These are phyloP conservation scores for Solanum aculeatissimum DNA, from an alignment of 305 asterid genomes.

Conservation along the genomic window DNA sequence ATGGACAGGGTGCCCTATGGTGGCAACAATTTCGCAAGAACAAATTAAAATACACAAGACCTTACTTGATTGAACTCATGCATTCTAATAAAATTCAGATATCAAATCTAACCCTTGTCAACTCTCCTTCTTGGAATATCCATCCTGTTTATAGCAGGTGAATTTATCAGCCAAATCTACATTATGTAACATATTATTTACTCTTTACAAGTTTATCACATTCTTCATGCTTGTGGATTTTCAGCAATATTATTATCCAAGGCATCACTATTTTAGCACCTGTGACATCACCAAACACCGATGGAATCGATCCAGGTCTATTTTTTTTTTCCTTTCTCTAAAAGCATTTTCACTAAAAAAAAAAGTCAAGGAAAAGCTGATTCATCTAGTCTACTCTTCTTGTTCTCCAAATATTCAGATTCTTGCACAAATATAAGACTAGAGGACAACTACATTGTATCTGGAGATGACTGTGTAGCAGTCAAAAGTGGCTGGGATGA, in stretches of 20 bases:
- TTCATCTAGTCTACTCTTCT: not conserved
- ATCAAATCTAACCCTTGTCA: slow-evolving; percentile 56
- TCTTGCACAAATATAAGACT: slow-evolving; percentile 84
- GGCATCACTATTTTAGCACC: slow-evolving; percentile 86
- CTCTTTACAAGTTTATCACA: not conserved
- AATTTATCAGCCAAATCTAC: not conserved
- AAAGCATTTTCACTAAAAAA: not conserved
- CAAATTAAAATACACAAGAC: slow-evolving; percentile 77
- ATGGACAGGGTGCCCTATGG: slow-evolving; percentile 84
- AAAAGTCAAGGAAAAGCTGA: not conserved
- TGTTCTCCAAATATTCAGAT: slow-evolving; percentile 20
- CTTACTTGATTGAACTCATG: slow-evolving; percentile 80
- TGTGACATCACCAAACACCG: slow-evolving; percentile 80
- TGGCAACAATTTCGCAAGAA: slow-evolving; percentile 83
- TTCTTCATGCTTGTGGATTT: not conserved
- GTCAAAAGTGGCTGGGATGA: slow-evolving; percentile 98
- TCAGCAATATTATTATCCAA: slow-evolving; percentile 69
- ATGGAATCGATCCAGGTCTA: slow-evolving; percentile 67
- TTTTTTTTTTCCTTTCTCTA: not conserved
- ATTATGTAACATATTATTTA: not conserved
- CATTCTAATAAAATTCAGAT: slow-evolving; percentile 69
- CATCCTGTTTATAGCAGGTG: slow-evolving; percentile 95
- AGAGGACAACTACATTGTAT: slow-evolving; percentile 64
- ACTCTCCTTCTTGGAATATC: slow-evolving; percentile 87
- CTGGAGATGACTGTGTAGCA: slow-evolving; percentile 87